Evolutionary conservation across 495 filamentous ascomycete genomes (phyloP).

Genomic region (Hypoxylon lienhwacheense): DNA sequence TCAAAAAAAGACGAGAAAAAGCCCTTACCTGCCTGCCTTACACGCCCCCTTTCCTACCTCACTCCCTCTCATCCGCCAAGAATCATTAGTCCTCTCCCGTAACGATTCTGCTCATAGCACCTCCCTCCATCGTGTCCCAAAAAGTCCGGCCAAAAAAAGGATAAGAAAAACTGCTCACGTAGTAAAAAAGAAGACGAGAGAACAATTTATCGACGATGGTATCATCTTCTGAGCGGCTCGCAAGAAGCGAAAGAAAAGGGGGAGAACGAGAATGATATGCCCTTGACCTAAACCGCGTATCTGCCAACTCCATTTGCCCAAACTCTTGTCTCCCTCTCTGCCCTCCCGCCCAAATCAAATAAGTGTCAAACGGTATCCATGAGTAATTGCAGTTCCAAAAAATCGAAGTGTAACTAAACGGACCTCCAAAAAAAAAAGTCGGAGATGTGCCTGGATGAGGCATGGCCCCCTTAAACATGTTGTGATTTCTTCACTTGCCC

Average conservation of each 20-base stretch:
- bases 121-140: too few species aligned
- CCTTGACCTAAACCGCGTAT: constrained; percentile 24
- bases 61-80: neutral
- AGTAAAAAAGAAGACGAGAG: constrained; percentile 5
- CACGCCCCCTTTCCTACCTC: neutral
- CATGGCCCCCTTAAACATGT: constrained; percentile 17
- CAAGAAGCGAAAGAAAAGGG: neutral
- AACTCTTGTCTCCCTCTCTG: constrained; percentile 22
- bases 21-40: too few species aligned
- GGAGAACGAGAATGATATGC: constrained; percentile 9
- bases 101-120: neutral
- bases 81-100: constrained; percentile 5
- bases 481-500: constrained; percentile 5
- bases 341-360: constrained; percentile 25
- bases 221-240: constrained; percentile 18
- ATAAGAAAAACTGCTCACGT: too few species aligned
- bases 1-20: neutral
- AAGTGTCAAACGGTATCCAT: constrained; percentile 39
- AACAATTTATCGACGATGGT: constrained; percentile 30
- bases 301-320: constrained; percentile 36
- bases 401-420: constrained; percentile 15
- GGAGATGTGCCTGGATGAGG: neutral
- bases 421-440: constrained; percentile 29
- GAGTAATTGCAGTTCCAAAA: constrained; percentile 26
- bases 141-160: constrained; percentile 8